phyloP scores from a whole-genome alignment of 768 basidiomycete genomes.

The Xerocomellus amylosporus region DNA sequence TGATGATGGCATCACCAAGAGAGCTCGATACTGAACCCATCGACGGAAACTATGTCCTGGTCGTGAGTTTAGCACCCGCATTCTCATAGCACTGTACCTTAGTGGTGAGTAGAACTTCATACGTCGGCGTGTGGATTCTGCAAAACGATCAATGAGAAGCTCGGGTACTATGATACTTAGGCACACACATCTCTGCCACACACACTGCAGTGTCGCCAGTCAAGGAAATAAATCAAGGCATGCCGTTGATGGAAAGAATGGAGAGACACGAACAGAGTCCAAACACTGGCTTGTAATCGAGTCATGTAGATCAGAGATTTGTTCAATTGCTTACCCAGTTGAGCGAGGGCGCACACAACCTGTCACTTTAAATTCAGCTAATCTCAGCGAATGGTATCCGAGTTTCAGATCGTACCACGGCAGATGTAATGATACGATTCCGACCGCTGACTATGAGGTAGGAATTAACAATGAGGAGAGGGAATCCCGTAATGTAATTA shows the following conservation, averaged over 20 bases:
- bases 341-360: slow-evolving; percentile 8
- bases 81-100: slow-evolving; percentile 2
- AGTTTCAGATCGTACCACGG: slow-evolving; percentile 13
- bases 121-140: slow-evolving; percentile 14
- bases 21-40: slow-evolving; percentile 4
- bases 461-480: neutral
- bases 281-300: slow-evolving; percentile 3
- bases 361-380: slow-evolving; percentile 1
- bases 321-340: slow-evolving; percentile 10
- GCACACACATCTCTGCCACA: slow-evolving; percentile 6
- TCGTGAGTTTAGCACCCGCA: neutral
- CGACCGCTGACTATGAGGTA: slow-evolving; percentile 14
- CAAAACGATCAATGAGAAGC: neutral
- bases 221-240: neutral
- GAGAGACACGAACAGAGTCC: slow-evolving; percentile 14
- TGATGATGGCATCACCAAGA: too few species aligned
- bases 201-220: slow-evolving; percentile 1
- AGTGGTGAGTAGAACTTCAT: neutral
- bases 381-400: too few species aligned
- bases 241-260: neutral
- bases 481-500: slow-evolving; percentile 9
- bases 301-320: neutral
- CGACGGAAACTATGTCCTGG: slow-evolving; percentile 2
- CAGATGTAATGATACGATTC: slow-evolving; percentile 12
- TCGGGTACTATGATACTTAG: too few species aligned